Base-by-base conservation (phyloP, 2,329 filamentous ascomycete species). In the Sphaerulina musiva region DNA sequence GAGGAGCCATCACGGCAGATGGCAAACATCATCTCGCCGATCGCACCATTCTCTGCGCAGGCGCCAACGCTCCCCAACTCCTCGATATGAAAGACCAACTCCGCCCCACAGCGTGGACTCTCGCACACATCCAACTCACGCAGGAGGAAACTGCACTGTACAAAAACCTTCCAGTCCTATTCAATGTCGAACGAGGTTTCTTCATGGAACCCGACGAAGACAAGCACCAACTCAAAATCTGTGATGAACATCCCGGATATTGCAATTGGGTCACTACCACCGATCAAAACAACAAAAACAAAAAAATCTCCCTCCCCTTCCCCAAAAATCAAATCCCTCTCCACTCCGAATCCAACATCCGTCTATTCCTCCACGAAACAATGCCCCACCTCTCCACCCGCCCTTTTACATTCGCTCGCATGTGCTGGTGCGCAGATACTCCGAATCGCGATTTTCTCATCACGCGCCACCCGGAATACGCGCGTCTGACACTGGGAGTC, bases 351-450 rank as follows among this genome's bases (percentile, higher is more conserved):
- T 4, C 6, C 2, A 9, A 9, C 12, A 38, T 38, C 6, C 10
- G 34, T 8, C 1, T 38, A 9, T 38, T 38, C 34, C 10, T 38
- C 1, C 10, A 6, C 1, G 34, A 38, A 10, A 38, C 34, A 4
- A 38, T 38, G 34, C 34, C 34, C 4, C 34, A 38, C 12, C 34
- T 38, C 12, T 4, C 34, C 34, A n/a, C 6, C 12, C 5, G 78
- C 2, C 70, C 72, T 0, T 75, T 81, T 47, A 72, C 66, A 17
- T 79, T 77, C 56, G 76, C 76, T 6, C 69, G 77, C 12, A 75
- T 81, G 32, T 81, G 78, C 66, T 81, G 79, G 79, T 79, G 78
- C 60, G 74, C 78, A 0, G 79, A 82, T 59, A 81, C 78, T 0
- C 72, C 75, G 0, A 77, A 82, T 62, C 72, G 78, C 2, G 69